Conservation (phyloP, 805 yeast species). For the Tetrapisispora phaffii region DNA sequence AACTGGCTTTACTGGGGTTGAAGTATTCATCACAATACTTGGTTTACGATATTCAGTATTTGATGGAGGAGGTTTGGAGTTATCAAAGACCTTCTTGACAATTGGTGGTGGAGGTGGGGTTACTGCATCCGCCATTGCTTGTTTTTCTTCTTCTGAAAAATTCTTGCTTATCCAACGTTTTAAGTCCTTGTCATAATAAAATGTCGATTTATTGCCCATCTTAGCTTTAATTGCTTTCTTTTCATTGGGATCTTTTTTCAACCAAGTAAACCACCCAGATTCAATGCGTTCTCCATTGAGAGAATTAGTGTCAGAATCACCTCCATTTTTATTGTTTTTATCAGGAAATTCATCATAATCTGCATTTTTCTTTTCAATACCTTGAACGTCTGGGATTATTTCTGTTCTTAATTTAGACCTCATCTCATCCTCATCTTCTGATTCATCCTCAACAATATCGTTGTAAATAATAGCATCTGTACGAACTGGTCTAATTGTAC, state of each 20-base stretch:
- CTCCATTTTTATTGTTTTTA: slow-evolving; percentile 15
- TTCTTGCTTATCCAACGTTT: slow-evolving; percentile 79
- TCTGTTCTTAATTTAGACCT: not conserved
- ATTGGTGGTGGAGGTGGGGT: slow-evolving; percentile 48
- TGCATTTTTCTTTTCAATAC: slow-evolving; percentile 15
- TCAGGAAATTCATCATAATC: slow-evolving; percentile 9
- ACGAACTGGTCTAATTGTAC: slow-evolving; percentile 8
- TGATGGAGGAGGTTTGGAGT: slow-evolving; percentile 27
- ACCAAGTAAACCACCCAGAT: slow-evolving; percentile 52
- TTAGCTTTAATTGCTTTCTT: slow-evolving; percentile 78
- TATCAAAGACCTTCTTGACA: slow-evolving; percentile 29
- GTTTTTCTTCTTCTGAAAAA: slow-evolving; percentile 55
- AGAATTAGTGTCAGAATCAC: slow-evolving; percentile 8
- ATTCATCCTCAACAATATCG: slow-evolving; percentile 36
- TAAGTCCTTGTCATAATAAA: slow-evolving; percentile 72
- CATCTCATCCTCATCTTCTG: slow-evolving; percentile 30
- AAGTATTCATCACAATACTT: slow-evolving; percentile 28
- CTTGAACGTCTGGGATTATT: not conserved
- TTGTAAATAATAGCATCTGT: slow-evolving; percentile 36
- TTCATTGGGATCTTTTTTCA: slow-evolving; percentile 48
- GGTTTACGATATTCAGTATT: slow-evolving; percentile 17
- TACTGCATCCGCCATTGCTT: slow-evolving; percentile 63
- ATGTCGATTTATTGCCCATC: slow-evolving; percentile 60
- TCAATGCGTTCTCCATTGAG: slow-evolving; percentile 8
- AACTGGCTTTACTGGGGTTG: slow-evolving; percentile 15